phyloP scores from a whole-genome alignment of 1,284 basidiomycete genomes.

The Rhodotorula mucilaginosa region DNA sequence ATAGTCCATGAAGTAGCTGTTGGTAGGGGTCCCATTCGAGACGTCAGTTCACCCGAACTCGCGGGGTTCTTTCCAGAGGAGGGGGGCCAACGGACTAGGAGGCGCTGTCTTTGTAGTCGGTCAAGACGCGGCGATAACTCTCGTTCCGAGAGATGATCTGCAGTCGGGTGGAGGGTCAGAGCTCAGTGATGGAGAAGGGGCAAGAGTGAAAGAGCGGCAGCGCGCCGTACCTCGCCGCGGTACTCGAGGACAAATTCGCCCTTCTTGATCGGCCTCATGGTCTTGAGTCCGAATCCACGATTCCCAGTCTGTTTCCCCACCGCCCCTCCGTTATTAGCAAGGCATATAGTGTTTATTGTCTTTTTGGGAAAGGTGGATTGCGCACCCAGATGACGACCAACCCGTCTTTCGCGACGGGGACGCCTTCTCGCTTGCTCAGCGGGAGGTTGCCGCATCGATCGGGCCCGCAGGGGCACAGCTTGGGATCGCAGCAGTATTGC shows the following conservation, averaged over 20 bases:
- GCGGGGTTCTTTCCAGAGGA: no score
- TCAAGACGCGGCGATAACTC: constrained; percentile 40
- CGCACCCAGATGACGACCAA: constrained; percentile 30
- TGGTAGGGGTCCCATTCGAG: neutral
- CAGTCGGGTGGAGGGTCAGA: neutral
- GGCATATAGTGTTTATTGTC: no score
- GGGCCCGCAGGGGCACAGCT: constrained; percentile 50
- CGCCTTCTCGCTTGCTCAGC: constrained; percentile 47
- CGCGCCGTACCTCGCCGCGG: constrained; percentile 50
- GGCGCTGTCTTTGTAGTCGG: constrained; percentile 42
- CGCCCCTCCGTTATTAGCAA: no score
- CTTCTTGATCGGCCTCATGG: constrained; percentile 49
- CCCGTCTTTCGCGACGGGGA: constrained; percentile 45
- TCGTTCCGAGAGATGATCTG: constrained; percentile 44
- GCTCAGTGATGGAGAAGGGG: neutral
- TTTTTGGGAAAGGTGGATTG: no score
- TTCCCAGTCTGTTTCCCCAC: constrained; percentile 48
- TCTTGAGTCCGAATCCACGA: constrained; percentile 53
- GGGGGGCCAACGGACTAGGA: constrained; percentile 51
- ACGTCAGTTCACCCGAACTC: neutral
- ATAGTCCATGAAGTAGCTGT: constrained; percentile 1
- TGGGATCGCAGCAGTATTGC: constrained; percentile 53
- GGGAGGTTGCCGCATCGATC: constrained; percentile 44
- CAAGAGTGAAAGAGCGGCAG: neutral
- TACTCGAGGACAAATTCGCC: constrained; percentile 55